These are phyloP conservation scores for Meyerozyma smithsonii DNA, from an alignment of 1,139 yeast species.

Conservation along the genomic window DNA sequence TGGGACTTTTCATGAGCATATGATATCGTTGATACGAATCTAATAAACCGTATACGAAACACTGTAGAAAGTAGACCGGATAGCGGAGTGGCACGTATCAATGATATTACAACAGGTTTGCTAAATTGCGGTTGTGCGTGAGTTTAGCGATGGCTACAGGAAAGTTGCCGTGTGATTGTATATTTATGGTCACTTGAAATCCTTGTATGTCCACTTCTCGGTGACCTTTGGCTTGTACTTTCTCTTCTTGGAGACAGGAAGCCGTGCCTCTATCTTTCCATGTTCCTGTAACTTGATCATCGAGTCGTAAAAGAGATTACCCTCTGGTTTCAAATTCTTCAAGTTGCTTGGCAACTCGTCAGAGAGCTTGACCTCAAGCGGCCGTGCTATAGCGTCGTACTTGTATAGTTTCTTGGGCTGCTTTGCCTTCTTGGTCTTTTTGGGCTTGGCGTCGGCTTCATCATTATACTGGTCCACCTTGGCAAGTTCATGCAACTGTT, in stretches of 20 bases:
- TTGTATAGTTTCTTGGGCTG: constrained; percentile 41
- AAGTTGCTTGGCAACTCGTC: constrained; percentile 85
- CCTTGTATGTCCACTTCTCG: constrained; percentile 91
- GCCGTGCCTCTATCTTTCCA: constrained; percentile 84
- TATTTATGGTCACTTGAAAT: constrained; percentile 69
- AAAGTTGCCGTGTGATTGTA: too few relatives aligned
- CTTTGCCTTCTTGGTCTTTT: constrained; percentile 19
- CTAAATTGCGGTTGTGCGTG: too few relatives aligned
- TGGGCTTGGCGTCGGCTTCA: constrained; percentile 25
- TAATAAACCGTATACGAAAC: background rate
- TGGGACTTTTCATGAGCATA: constrained; percentile 38
- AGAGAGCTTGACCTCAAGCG: constrained; percentile 81
- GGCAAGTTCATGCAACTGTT: constrained; percentile 52
- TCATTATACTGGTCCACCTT: constrained; percentile 49
- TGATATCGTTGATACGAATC: constrained; percentile 1
- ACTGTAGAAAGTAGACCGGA: too few relatives aligned
- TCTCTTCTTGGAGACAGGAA: constrained; percentile 64
- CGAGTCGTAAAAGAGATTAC: constrained; percentile 77
- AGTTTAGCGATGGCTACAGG: too few relatives aligned
- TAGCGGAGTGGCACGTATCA: too few relatives aligned
- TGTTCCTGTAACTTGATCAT: constrained; percentile 76
- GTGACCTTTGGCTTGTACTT: constrained; percentile 69
- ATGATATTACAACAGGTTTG: too few relatives aligned
- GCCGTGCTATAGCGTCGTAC: constrained; percentile 55
- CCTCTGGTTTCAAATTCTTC: constrained; percentile 85